Base-by-base conservation (phyloP, 2,329 filamentous ascomycete genomes). In the Fusarium verticillioides region DNA sequence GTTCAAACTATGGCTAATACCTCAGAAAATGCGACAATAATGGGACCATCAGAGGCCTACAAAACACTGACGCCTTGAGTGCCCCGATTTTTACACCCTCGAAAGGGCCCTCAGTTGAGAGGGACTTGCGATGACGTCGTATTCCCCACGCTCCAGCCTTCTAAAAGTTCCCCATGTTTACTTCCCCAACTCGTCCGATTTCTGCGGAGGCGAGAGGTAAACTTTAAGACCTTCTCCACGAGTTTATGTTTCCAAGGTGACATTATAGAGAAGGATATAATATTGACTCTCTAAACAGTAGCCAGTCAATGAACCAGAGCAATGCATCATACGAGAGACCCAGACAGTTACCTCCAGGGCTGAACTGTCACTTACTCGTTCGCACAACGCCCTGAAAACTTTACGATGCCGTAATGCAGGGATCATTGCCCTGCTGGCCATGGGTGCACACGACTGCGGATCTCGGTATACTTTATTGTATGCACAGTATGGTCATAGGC, bases 101-200 rank as follows among this genome's bases (percentile, higher is more conserved):
- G n/a, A 63, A 63, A 63, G 34, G 46, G 54, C 66, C 54, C 34
- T 62, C 65, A 43, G 13, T 47, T 53, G 19, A 19, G 18, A 42
- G 37, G 21, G 11, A 40, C 42, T 23, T 68, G 36, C 58, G 54
- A 76, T 78, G 76, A 78, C 76, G 76, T 78, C 75, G 75, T 42
- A 56, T 77, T 76, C 76, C 69, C 75, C 76, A 77, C 69, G 66
- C 59, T 56, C 54, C 36, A 50, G 58, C 44, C 46, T 42, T 64
- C 59, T 34, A 21, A 40, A 18, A 36, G 47, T 36, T n/a, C 61
- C 47, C 70, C 56, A 60, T 74, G 63, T 59, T 69, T 63, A 43
- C 60, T 74, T 73, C 66, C 66, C 71, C 71, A 64, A 63, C 44
- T 61, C 57, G 30, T 34, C 26, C 26, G 39, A 49, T 43, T 23